Conservation (phyloP, 352 stramenopile species). For the Phytophthora meadii region DNA sequence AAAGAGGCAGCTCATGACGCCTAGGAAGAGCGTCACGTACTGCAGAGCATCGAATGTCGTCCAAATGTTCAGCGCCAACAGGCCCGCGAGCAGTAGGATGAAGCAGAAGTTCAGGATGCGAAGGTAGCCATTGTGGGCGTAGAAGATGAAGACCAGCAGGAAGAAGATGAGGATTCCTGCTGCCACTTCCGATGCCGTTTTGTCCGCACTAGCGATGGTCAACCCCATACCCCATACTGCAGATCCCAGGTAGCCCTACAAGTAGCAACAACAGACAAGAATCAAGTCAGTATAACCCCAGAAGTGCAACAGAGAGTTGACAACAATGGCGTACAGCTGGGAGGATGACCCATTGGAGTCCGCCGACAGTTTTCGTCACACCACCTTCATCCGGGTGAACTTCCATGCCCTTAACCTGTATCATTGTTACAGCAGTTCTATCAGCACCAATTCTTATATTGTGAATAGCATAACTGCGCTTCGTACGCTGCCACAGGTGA, state of each 20-base stretch:
- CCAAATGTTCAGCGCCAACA: slow-evolving; percentile 75
- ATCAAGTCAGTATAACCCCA: neutral
- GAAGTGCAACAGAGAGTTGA: neutral
- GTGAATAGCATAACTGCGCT: neutral
- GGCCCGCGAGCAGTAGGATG: slow-evolving; percentile 79
- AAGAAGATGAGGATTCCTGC: slow-evolving; percentile 90
- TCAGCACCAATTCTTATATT: neutral
- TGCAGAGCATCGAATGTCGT: slow-evolving; percentile 73
- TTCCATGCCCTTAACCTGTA: slow-evolving; percentile 87
- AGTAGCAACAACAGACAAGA: slow-evolving; percentile 5
- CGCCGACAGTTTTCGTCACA: slow-evolving; percentile 84
- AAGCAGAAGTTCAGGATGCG: slow-evolving; percentile 86
- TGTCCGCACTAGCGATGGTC: slow-evolving; percentile 74
- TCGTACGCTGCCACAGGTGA: slow-evolving; percentile 83
- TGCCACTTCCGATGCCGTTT: slow-evolving; percentile 69
- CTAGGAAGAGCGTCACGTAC: slow-evolving; percentile 90
- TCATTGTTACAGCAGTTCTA: slow-evolving; percentile 10
- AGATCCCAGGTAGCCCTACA: slow-evolving; percentile 86
- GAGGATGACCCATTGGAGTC: slow-evolving; percentile 75
- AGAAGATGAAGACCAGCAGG: slow-evolving; percentile 86
- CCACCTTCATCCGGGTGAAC: slow-evolving; percentile 89
- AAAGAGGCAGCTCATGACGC: slow-evolving; percentile 92
- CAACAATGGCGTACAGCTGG: slow-evolving; percentile 54
- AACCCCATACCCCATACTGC: slow-evolving; percentile 88
- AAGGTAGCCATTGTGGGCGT: slow-evolving; percentile 89